Evolutionary conservation across 139 green algal genomes (phyloP).

Genomic region (Astrephomene gubernaculifera): DNA sequence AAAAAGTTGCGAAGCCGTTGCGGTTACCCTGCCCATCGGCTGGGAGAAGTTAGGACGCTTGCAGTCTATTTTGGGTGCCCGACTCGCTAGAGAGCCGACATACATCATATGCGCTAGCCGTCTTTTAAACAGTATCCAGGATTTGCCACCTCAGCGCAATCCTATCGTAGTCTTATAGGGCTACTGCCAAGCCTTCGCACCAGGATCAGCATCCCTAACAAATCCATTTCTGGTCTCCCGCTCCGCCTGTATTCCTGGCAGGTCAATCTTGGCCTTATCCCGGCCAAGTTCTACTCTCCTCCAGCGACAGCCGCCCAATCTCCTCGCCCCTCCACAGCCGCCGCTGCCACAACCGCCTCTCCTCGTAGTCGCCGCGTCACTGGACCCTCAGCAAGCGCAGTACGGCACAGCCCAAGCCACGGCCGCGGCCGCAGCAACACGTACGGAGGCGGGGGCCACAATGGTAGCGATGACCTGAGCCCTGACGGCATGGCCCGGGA

Average conservation of each 20-base stretch:
- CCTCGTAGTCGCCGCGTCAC: not conserved
- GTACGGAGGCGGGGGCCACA: too few relatives aligned
- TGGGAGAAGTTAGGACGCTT: not conserved
- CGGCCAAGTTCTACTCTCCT: not conserved
- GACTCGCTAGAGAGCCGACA: not conserved
- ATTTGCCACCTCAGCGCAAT: not conserved
- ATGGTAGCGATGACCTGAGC: too few relatives aligned
- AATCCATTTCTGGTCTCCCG: not conserved
- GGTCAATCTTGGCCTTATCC: conserved; percentile 4
- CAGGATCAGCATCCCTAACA: not conserved
- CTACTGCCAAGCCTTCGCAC: not conserved
- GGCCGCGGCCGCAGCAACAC: not conserved
- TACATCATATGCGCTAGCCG: not conserved
- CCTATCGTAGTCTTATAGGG: not conserved
- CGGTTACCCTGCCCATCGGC: not conserved
- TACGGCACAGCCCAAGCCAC: not conserved
- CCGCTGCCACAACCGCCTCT: not conserved
- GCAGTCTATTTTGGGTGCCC: not conserved
- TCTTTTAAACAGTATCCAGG: not conserved
- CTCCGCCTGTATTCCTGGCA: not conserved
- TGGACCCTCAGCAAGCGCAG: not conserved
- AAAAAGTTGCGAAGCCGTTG: not conserved
- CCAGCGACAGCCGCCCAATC: not conserved
- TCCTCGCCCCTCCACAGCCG: not conserved
- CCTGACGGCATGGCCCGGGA: not conserved